Evolutionary conservation across 2,329 filamentous ascomycete species (phyloP).

Genomic region (Fusarium xylarioides): DNA sequence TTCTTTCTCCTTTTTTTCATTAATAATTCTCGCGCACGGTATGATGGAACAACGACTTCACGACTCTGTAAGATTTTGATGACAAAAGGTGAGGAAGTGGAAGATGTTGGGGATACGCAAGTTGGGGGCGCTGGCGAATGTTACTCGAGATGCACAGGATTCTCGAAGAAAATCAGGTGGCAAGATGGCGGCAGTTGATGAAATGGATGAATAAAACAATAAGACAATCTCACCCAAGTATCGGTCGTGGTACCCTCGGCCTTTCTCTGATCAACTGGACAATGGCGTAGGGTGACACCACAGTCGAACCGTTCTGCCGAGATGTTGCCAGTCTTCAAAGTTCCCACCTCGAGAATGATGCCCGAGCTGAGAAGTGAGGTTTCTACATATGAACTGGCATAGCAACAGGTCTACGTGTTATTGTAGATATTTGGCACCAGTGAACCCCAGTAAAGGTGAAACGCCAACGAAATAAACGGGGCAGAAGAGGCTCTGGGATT

Average conservation of each 20-base stretch:
- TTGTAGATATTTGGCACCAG: slow-evolving; percentile 15
- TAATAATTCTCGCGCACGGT: slow-evolving; percentile 27
- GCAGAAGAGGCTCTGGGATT: not conserved
- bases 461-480: slow-evolving; percentile 13
- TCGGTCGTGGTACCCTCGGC: slow-evolving; percentile 1
- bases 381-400: not conserved
- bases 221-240: not conserved
- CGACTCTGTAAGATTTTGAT: slow-evolving; percentile 31
- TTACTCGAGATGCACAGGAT: not conserved
- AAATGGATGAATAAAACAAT: slow-evolving; percentile 19
- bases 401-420: slow-evolving; percentile 13
- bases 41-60: slow-evolving; percentile 25
- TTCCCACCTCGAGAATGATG: not conserved
- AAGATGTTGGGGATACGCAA: not conserved
- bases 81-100: slow-evolving; percentile 13
- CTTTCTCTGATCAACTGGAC: not conserved
- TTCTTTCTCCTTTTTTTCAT: slow-evolving; percentile 28
- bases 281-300: not conserved
- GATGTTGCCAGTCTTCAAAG: not conserved
- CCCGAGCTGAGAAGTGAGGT: not conserved
- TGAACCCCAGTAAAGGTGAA: slow-evolving; percentile 13
- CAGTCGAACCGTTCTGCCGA: not conserved
- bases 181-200: slow-evolving; percentile 11
- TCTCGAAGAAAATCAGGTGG: not conserved
- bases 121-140: not conserved